Conservation (phyloP, 495 filamentous ascomycete species). For the Neurospora tetraspora region DNA sequence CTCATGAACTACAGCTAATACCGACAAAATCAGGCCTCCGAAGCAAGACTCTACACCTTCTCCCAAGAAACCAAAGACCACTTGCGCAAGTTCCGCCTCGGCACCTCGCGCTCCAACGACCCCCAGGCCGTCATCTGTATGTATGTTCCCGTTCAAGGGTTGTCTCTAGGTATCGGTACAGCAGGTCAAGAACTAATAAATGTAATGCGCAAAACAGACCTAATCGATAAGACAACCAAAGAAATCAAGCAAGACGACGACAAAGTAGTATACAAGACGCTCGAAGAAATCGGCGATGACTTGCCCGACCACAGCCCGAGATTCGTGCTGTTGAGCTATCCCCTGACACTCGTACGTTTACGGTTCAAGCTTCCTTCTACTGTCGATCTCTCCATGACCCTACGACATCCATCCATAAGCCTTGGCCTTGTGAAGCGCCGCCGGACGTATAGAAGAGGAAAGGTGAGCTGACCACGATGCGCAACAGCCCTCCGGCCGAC, state of each 20-base stretch:
- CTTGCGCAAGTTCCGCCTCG: constrained; percentile 84
- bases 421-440: not conserved
- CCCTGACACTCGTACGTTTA: constrained; percentile 61
- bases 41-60: constrained; percentile 88
- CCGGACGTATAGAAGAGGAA: not conserved
- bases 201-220: no score
- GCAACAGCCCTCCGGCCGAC: constrained; percentile 33
- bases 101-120: constrained; percentile 77
- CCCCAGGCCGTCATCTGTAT: constrained; percentile 92
- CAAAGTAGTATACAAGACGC: constrained; percentile 59
- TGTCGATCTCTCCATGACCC: not conserved
- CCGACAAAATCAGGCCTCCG: constrained; percentile 47
- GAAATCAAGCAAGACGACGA: constrained; percentile 77
- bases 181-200: no score
- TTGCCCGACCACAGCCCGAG: constrained; percentile 87
- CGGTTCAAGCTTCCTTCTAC: not conserved
- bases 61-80: constrained; percentile 75
- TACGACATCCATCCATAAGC: not conserved
- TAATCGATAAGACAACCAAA: constrained; percentile 77
- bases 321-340: constrained; percentile 84
- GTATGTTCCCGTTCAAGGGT: constrained; percentile 35
- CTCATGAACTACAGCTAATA: not conserved
- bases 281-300: constrained; percentile 73
- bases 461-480: not conserved
- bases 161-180: no score